Conservation (phyloP, 768 basidiomycete species). For the Lactarius evosmus region DNA sequence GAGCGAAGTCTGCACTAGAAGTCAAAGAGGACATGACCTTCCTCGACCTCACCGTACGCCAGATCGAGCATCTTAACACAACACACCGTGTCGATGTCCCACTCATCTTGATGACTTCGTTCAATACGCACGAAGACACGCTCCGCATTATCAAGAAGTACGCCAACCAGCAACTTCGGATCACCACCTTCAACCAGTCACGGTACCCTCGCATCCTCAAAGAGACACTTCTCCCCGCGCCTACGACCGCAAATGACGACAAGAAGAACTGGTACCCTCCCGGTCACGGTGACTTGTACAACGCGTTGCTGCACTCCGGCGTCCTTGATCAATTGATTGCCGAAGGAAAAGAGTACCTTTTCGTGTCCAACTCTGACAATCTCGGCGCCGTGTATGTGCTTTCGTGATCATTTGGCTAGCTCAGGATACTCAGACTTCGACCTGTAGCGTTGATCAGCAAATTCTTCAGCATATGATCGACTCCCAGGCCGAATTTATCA, state of each 20-base stretch:
- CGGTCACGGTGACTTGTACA: conserved; percentile 95
- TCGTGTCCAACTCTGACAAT: conserved; percentile 97
- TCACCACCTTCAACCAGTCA: conserved; percentile 91
- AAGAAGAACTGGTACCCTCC: conserved; percentile 96
- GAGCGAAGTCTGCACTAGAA: conserved; percentile 91
- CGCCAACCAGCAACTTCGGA: conserved; percentile 89
- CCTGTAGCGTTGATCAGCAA: conserved; percentile 36
- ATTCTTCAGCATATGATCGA: conserved; percentile 88
- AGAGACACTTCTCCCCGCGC: conserved; percentile 83
- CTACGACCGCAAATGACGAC: conserved; percentile 73
- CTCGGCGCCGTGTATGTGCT: conserved; percentile 80
- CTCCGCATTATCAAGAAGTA: conserved; percentile 97
- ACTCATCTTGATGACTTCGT: conserved; percentile 98
- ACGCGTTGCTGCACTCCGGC: conserved; percentile 86
- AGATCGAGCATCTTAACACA: conserved; percentile 94
- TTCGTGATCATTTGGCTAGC: not conserved
- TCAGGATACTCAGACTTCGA: conserved; percentile 1
- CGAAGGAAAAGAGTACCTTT: conserved; percentile 95
- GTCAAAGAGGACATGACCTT: conserved; percentile 98
- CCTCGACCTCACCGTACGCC: conserved; percentile 89
- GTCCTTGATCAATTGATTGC: conserved; percentile 85
- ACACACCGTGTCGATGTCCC: conserved; percentile 83
- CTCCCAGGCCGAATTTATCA: conserved; percentile 78
- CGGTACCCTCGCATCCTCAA: conserved; percentile 91
- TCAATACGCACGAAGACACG: conserved; percentile 97